These are phyloP conservation scores for Articulospora tetracladia DNA, from an alignment of 495 filamentous ascomycete species.

Conservation along the genomic window DNA sequence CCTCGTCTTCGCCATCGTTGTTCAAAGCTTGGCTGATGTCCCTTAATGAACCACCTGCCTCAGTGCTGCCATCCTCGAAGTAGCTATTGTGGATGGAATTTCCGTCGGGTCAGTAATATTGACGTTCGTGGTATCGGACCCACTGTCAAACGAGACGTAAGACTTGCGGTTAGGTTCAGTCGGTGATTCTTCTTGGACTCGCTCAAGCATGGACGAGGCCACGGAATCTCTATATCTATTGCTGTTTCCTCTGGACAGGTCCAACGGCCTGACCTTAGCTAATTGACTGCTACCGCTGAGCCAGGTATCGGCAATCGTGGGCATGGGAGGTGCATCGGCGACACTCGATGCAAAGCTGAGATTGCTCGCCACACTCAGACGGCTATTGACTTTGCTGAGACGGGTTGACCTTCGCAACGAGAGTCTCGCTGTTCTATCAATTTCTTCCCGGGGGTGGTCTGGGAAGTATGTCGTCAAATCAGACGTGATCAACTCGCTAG, in stretches of 20 bases:
- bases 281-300: slow-evolving; percentile 57
- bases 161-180: slow-evolving; percentile 89
- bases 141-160: slow-evolving; percentile 92
- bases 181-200: slow-evolving; percentile 82
- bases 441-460: slow-evolving; percentile 85
- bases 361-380: slow-evolving; percentile 91
- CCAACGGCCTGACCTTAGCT: slow-evolving; percentile 44
- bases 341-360: slow-evolving; percentile 87
- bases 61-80: slow-evolving; percentile 74
- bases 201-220: slow-evolving; percentile 81
- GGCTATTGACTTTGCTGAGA: slow-evolving; percentile 84
- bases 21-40: slow-evolving; percentile 62
- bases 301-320: slow-evolving; percentile 95
- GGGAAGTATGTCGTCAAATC: slow-evolving; percentile 97
- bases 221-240: slow-evolving; percentile 77
- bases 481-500: slow-evolving; percentile 94
- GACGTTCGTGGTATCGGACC: slow-evolving; percentile 59
- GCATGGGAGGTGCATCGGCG: slow-evolving; percentile 85
- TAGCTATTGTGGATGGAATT: slow-evolving; percentile 66
- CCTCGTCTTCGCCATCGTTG: slow-evolving; percentile 85
- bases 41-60: slow-evolving; percentile 49
- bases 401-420: slow-evolving; percentile 86
- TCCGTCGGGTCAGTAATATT: slow-evolving; percentile 70
- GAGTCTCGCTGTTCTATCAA: slow-evolving; percentile 88
- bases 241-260: slow-evolving; percentile 38